Evolutionary conservation across 352 stramenopile genomes (phyloP).

Genomic region (Phytopythium aichiense): DNA sequence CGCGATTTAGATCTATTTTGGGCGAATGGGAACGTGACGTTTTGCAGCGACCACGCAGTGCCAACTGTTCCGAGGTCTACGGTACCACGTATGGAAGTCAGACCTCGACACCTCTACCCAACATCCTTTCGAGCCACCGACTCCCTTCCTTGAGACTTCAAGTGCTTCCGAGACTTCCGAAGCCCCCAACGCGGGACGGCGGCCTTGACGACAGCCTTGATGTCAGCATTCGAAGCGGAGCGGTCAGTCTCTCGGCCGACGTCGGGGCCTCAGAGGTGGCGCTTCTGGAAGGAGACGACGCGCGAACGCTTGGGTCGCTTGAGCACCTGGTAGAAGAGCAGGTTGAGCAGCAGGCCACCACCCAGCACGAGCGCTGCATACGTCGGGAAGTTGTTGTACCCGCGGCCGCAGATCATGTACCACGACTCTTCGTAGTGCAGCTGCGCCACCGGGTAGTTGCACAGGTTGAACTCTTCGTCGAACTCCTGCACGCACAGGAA

Average conservation of each 20-base stretch:
- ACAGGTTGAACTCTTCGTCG: conserved; percentile 82
- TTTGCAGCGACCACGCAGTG: neutral
- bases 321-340: conserved; percentile 68
- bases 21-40: conserved; percentile 21
- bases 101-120: neutral
- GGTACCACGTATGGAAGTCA: neutral
- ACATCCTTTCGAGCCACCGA: no score
- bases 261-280: conserved; percentile 17
- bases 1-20: neutral
- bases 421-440: conserved; percentile 67
- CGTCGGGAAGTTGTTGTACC: conserved; percentile 50
- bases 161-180: no score
- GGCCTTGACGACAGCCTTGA: no score
- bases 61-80: no score
- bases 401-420: conserved; percentile 84
- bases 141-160: no score
- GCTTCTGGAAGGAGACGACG: conserved; percentile 52
- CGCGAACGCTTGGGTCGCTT: conserved; percentile 64
- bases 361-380: conserved; percentile 43
- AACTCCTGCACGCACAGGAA: conserved; percentile 77
- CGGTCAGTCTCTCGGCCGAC: no score
- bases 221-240: neutral
- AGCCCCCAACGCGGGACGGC: no score
- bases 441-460: conserved; percentile 75
- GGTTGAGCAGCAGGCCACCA: conserved; percentile 40